phyloP scores from a whole-genome alignment of 805 yeast species.

The Huiozyma sinensis region DNA sequence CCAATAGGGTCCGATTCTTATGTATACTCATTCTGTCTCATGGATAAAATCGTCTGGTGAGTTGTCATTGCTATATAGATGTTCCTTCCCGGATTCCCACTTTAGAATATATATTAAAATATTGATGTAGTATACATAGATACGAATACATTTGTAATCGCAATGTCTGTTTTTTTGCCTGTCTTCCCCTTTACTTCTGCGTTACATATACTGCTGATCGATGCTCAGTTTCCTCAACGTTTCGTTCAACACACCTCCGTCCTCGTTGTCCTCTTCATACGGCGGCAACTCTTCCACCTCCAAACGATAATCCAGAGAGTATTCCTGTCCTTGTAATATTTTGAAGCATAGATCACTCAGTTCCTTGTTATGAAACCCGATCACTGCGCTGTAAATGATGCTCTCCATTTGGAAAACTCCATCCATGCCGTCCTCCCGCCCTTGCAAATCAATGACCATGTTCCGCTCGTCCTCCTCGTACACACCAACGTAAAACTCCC shows the following conservation, averaged over 20 bases:
- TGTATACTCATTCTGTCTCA: too few relatives aligned
- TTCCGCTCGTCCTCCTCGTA: constrained; percentile 22
- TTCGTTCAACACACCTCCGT: not conserved
- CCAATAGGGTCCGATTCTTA: too few relatives aligned
- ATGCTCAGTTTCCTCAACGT: too few relatives aligned
- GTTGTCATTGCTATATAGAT: too few relatives aligned
- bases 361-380: constrained; percentile 26
- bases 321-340: constrained; percentile 21
- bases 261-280: constrained; percentile 8
- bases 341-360: constrained; percentile 18
- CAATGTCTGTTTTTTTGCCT: too few relatives aligned
- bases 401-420: constrained; percentile 13
- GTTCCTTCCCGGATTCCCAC: too few relatives aligned
- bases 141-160: too few relatives aligned
- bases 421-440: constrained; percentile 6
- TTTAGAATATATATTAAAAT: too few relatives aligned
- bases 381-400: constrained; percentile 25
- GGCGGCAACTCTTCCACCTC: constrained; percentile 19
- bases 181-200: too few relatives aligned
- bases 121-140: too few relatives aligned
- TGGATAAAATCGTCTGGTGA: too few relatives aligned
- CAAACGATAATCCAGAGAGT: constrained; percentile 20
- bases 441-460: constrained; percentile 6
- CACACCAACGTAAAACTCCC: constrained; percentile 29
- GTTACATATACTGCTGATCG: too few relatives aligned